These are phyloP conservation scores for Marchantia polymorpha DNA, from an alignment of 225 moss, liverwort and hornwort genomes.

Conservation along the genomic window DNA sequence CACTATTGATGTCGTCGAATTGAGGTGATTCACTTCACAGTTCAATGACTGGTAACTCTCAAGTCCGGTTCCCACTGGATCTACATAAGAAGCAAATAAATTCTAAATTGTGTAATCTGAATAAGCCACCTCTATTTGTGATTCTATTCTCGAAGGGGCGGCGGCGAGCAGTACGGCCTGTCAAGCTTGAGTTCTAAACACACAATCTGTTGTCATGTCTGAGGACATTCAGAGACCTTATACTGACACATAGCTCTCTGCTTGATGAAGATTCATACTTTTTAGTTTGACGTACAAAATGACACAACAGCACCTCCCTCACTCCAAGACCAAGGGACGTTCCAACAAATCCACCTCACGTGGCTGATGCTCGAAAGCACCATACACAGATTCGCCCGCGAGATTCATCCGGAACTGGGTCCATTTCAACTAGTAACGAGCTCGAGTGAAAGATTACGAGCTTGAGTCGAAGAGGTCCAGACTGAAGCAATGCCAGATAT, in stretches of 20 bases:
- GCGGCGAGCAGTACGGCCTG: too few species aligned
- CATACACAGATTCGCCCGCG: background rate
- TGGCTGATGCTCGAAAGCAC: constrained; percentile 1
- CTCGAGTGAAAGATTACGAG: background rate
- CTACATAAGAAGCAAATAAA: background rate
- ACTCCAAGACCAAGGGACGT: background rate
- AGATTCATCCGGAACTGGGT: background rate
- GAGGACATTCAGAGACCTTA: background rate
- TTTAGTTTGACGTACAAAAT: background rate
- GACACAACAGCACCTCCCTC: background rate
- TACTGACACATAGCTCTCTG: background rate
- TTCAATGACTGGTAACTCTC: background rate
- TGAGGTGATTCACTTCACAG: background rate
- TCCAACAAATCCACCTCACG: background rate
- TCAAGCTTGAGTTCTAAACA: too few species aligned
- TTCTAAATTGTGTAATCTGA: background rate
- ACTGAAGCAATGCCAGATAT: background rate
- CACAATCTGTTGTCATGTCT: background rate
- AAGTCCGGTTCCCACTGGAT: background rate
- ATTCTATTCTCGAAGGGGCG: too few species aligned
- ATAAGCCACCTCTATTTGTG: background rate
- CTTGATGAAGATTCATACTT: background rate
- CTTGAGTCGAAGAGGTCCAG: background rate
- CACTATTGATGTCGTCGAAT: background rate
- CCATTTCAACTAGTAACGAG: background rate